Percentiles rank a stretch among this genome's conserved stretches.
These are phyloP conservation scores for Xylariaceae sp. DNA, from an alignment of 2,329 filamentous ascomycete genomes.

Conservation along the genomic window DNA sequence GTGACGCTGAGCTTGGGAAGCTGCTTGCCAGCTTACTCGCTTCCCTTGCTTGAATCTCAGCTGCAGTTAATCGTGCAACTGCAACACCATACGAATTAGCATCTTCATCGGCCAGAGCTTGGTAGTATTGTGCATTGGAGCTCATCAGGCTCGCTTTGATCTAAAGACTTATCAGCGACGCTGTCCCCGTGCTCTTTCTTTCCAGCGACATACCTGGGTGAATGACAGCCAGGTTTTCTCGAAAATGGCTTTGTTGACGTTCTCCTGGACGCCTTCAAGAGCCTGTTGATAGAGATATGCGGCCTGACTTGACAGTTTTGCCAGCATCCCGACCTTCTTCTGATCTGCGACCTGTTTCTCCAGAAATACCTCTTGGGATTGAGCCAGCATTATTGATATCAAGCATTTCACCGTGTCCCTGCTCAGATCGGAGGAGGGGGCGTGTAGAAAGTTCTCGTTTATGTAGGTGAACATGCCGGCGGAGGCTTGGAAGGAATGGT, in stretches of 20 bases:
- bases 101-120: conserved; percentile 86
- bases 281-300: conserved; percentile 85
- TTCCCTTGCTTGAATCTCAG: conserved; percentile 74
- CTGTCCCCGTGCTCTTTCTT: background rate
- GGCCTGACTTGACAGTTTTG: conserved; percentile 89
- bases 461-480: conserved; percentile 99
- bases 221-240: conserved; percentile 90
- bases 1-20: conserved; percentile 75
- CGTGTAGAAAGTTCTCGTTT: conserved; percentile 98
- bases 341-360: conserved; percentile 92
- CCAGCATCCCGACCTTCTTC: conserved; percentile 87
- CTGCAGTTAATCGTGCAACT: conserved; percentile 76
- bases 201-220: conserved; percentile 57
- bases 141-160: conserved; percentile 78
- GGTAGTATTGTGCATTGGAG: conserved; percentile 88
- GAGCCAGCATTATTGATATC: conserved; percentile 88
- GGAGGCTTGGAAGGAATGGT: conserved; percentile 96
- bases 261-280: conserved; percentile 85
- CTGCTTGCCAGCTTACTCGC: conserved; percentile 71
- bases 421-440: conserved; percentile 92
- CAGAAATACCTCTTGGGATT: conserved; percentile 94
- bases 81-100: conserved; percentile 81
- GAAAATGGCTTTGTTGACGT: conserved; percentile 85
- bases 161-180: conserved; percentile 34
- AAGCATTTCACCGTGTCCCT: conserved; percentile 93